These are phyloP conservation scores for Aspergillus sparsus DNA, from an alignment of 495 filamentous ascomycete species.

Conservation along the genomic window DNA sequence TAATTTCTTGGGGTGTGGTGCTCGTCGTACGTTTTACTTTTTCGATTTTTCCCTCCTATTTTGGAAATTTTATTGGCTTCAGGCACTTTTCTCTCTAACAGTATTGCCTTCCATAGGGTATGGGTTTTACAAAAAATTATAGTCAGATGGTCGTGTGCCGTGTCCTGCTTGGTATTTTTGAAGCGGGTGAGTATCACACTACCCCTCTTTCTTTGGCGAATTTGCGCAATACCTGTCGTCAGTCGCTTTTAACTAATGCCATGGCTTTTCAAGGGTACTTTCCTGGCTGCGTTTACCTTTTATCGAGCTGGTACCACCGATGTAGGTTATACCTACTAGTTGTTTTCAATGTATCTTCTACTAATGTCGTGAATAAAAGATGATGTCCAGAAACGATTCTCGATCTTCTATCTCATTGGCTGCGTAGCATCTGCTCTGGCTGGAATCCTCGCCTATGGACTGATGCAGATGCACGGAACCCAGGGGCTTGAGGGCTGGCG, in stretches of 20 bases:
- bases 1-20: conserved; percentile 51
- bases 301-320: conserved; percentile 65
- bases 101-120: conserved; percentile 37
- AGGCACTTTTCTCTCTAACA: background rate
- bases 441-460: conserved; percentile 65
- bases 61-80: conserved; percentile 14
- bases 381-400: conserved; percentile 65
- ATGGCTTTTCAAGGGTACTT: conserved; percentile 49
- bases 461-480: conserved; percentile 59
- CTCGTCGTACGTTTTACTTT: conserved; percentile 36
- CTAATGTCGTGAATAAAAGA: conserved; percentile 30
- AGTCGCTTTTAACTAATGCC: background rate
- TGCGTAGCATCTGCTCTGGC: conserved; percentile 61
- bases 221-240: too few relatives aligned
- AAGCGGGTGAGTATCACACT: conserved; percentile 47
- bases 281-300: conserved; percentile 62
- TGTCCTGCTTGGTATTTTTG: conserved; percentile 61
- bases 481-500: conserved; percentile 58
- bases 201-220: too few relatives aligned
- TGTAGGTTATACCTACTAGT: conserved; percentile 31
- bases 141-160: conserved; percentile 51
- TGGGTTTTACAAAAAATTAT: conserved; percentile 49
- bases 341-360: background rate
- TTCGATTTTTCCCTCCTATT: background rate
- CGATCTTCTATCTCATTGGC: conserved; percentile 65